phyloP scores from a whole-genome alignment of 495 filamentous ascomycete species.

The Parachaetomium inaequale region DNA sequence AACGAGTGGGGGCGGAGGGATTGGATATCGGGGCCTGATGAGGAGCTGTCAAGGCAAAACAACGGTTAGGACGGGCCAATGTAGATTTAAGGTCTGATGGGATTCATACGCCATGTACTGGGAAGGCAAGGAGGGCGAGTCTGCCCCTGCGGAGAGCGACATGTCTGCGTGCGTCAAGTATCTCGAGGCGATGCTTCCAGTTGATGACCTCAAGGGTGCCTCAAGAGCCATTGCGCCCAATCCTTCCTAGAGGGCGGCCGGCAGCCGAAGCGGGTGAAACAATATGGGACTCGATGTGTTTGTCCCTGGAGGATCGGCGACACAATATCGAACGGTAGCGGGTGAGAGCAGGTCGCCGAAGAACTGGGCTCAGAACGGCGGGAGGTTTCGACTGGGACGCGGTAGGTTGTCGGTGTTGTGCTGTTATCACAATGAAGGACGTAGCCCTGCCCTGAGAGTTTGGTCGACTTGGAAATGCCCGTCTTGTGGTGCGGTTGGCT shows the following conservation, averaged over 20 bases:
- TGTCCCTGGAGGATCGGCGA: neutral
- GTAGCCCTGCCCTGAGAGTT: neutral
- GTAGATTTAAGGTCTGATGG: neutral
- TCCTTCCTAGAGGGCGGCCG: constrained; percentile 11
- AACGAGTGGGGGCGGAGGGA: constrained; percentile 42
- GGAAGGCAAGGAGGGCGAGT: constrained; percentile 46
- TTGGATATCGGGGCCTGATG: constrained; percentile 38
- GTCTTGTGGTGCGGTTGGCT: neutral
- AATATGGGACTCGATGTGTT: neutral
- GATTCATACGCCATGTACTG: constrained; percentile 47
- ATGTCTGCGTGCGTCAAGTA: constrained; percentile 60
- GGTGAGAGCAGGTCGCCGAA: neutral
- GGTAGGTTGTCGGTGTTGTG: neutral
- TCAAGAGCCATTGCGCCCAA: constrained; percentile 54
- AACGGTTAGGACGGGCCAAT: constrained; percentile 10
- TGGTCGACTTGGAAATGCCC: neutral
- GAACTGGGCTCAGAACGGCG: neutral
- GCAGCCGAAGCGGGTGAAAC: neutral
- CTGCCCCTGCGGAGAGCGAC: constrained; percentile 52
- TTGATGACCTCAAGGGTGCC: constrained; percentile 53
- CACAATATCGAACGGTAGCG: neutral
- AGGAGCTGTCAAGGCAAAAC: constrained; percentile 31
- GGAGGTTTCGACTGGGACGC: neutral
- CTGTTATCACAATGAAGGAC: neutral
- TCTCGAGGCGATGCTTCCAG: constrained; percentile 52